A percentile compares a stretch with the other conserved stretches of the same genome.
These are phyloP conservation scores for Ascochyta koolunga DNA, from an alignment of 2,329 filamentous ascomycete species.

Conservation along the genomic window DNA sequence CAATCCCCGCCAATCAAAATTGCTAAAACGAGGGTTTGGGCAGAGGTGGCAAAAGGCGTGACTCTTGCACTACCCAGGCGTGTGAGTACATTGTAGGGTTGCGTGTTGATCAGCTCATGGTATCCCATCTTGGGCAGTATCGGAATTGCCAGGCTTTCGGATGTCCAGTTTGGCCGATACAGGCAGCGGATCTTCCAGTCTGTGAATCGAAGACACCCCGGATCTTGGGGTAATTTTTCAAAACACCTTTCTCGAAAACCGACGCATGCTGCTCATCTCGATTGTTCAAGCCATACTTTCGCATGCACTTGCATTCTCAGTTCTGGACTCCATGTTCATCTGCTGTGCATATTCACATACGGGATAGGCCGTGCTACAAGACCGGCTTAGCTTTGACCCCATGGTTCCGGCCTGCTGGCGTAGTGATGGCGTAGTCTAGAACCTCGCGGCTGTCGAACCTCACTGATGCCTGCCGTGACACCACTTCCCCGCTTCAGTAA, in stretches of 20 bases:
- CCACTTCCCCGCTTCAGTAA: slow-evolving; percentile 5
- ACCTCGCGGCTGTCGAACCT: background rate
- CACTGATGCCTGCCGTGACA: slow-evolving; percentile 9
- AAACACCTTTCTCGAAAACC: background rate
- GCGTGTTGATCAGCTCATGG: background rate
- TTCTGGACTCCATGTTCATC: background rate
- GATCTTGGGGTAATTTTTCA: background rate
- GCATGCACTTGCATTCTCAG: background rate
- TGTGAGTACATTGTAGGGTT: background rate
- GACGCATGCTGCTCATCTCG: background rate
- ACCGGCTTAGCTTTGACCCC: background rate
- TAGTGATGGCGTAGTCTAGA: slow-evolving; percentile 9
- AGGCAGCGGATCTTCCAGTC: background rate
- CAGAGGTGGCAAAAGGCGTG: too few species aligned
- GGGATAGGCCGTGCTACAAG: background rate
- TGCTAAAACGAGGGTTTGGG: too few species aligned
- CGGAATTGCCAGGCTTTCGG: slow-evolving; percentile 1
- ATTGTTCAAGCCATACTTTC: background rate
- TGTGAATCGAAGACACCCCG: background rate
- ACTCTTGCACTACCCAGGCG: too few species aligned
- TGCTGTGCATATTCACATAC: background rate
- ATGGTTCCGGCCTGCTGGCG: background rate
- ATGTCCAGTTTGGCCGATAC: slow-evolving; percentile 1
- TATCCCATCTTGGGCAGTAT: slow-evolving; percentile 1
- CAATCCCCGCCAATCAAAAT: too few species aligned